Evolutionary conservation across 2,329 filamentous ascomycete species (phyloP), one percentile per base, ranked within the genome.

Genomic region (Pestalotiopsis sp.): DNA sequence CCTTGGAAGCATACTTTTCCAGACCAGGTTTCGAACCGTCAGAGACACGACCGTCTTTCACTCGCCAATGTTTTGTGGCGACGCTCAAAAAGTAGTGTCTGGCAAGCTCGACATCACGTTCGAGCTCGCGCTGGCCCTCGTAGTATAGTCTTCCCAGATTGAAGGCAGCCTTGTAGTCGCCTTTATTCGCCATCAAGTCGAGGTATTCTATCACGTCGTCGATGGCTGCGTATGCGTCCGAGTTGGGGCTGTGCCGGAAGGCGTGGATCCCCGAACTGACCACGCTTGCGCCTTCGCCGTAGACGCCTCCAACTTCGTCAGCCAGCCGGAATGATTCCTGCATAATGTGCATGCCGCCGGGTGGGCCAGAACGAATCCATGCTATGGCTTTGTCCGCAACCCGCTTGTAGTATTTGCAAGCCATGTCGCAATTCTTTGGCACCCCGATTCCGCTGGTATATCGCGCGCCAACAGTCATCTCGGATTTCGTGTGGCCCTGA

Each of bases 181-280:
- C 94, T 78, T 97, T 97, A 70, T 95, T 90, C 5, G 94, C 94
- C 86, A 97, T 92, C 57, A 97, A 86, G 75, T 97, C 93, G 72
- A 97, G 85, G 74, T 97, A 99, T 78, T 99, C 96, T 69, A 99
- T 90, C 17, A 98, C 92, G 79, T 99, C 95, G 74, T 97, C 94
- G 69, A 98, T 89, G 17, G 93, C 93, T 1, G 94, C 94, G 75
- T 97, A 92, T 1, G 92, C 89, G 76, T 96, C 93, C 2, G 93
- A 93, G 72, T 92, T 91, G 1, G 91, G 87, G 68, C 90, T 90
- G 23, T 90, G 89, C 71, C 91, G 90, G 75, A 91, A 88, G 3
- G 94, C 94, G 77, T 97, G 95, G 68, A 88, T 86, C 4, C 96
- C 96, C 0, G 96, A 92, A 77, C 94, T 98, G 27, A 92, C 91